Base-by-base conservation (phyloP, 768 basidiomycete genomes). In the Paxillus involutus region DNA sequence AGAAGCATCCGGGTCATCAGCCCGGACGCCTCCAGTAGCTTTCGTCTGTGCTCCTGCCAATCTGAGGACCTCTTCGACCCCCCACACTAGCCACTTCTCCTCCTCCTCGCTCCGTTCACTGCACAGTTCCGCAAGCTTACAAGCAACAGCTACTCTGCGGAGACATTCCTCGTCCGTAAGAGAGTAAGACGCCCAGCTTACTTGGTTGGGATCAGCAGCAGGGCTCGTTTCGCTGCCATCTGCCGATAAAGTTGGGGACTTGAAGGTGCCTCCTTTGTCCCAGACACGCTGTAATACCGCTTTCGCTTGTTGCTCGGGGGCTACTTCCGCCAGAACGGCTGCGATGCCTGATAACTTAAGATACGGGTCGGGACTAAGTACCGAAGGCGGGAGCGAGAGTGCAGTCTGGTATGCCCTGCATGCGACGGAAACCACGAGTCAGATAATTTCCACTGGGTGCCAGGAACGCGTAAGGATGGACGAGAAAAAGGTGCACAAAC, bases 281-380 rank as follows among this genome's bases (percentile, higher is more conserved):
- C 67, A 63, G 32, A 55, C 59, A 44, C 49, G 56, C 26, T 41
- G 61, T 32, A 75, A 42, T 3, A 55, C 58, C 3, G 57, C 68
- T 55, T 52, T 70, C 51, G 64, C 73, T 53, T 47, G 65, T 52
- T 46, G 60, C 33, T 56, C 58, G 3, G 65, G 66, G 14, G 75
- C 66, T 0, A 85, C 77, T 47, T 81, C 82, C 2, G 80, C 84
- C 44, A 89, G 73, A 3, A 78, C 71, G 26, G 85, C 77, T 2
- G 81, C 87, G 12, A 90, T 80, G 3, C 88, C 88, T 0, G 86
- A 82, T 0, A 81, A 71, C 65, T 89, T 90, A 52, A 89, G 77
- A 51, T 84, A 77, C 0, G 86, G 83, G 17, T 80, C 73, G 3
- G 75, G 55, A 0, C 68, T 59, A 47, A 80, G 69, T 17, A 44